Evolutionary conservation across 345 rosid species (phyloP).

Genomic region (Cochlearia excelsa): DNA sequence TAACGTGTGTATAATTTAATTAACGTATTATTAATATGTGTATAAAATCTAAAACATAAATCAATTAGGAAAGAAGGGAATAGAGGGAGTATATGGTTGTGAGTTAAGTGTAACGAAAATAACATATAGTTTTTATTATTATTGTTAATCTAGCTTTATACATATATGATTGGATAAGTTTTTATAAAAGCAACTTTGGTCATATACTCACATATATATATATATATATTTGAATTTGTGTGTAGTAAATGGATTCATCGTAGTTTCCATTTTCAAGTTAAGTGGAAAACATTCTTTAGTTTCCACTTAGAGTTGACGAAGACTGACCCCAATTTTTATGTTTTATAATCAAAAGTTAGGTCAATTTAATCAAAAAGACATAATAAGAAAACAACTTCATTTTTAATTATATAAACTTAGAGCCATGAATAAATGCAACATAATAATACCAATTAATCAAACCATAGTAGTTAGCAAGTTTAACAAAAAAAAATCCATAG

Average conservation of each 20-base stretch:
- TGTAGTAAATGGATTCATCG: constrained; percentile 32
- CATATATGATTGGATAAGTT: neutral
- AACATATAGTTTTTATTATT: neutral
- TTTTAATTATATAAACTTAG: neutral
- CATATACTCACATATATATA: neutral
- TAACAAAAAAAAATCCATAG: no score
- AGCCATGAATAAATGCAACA: no score
- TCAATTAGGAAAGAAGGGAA: no score
- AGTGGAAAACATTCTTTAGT: constrained; percentile 32
- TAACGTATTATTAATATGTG: no score
- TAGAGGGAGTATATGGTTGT: no score
- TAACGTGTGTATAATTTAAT: no score
- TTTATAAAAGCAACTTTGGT: neutral
- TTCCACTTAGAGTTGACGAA: constrained; percentile 30
- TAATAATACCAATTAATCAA: no score
- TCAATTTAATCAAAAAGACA: neutral
- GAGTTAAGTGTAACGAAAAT: no score
- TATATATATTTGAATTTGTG: neutral
- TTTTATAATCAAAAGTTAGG: constrained; percentile 31
- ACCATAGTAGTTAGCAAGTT: no score
- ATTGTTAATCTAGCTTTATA: neutral
- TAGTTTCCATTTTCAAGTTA: constrained; percentile 22
- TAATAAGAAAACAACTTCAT: neutral
- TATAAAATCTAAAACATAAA: no score
- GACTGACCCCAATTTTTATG: constrained; percentile 6